Percentiles rank a stretch among this genome's conserved stretches.
Conservation (phyloP, 176 grass and related monocot species). For the Cymbopogon citratus region DNA sequence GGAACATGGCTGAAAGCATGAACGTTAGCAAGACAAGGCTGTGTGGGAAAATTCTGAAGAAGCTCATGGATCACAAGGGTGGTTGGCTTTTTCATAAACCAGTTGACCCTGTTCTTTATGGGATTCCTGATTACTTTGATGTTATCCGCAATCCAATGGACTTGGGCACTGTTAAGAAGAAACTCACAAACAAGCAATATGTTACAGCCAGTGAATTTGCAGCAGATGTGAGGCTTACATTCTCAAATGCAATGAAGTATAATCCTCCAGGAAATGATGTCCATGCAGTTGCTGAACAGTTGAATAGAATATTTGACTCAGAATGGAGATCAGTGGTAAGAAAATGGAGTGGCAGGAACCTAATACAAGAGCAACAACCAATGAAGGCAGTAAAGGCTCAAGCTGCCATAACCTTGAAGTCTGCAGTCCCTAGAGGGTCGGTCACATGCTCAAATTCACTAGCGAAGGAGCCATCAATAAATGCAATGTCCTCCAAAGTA, state of each 20-base stretch:
- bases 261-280: conserved; percentile 82
- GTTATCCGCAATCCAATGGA: conserved; percentile 82
- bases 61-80: conserved; percentile 61
- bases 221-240: conserved; percentile 69
- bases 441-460: conserved; percentile 23
- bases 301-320: conserved; percentile 55
- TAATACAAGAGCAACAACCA: conserved; percentile 1
- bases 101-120: conserved; percentile 61
- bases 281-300: conserved; percentile 58
- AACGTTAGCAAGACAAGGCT: conserved; percentile 48
- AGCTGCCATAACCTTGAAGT: not conserved
- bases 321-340: conserved; percentile 61
- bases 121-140: conserved; percentile 79
- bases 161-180: conserved; percentile 67
- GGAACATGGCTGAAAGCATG: conserved; percentile 42
- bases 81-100: conserved; percentile 75
- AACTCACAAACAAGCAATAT: conserved; percentile 56
- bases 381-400: conserved; percentile 23
- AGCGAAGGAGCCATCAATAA: conserved; percentile 27
- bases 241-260: conserved; percentile 87
- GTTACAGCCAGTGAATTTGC: conserved; percentile 44
- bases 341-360: conserved; percentile 41
- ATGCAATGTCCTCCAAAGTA: conserved; percentile 54
- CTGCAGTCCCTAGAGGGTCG: not conserved
- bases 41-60: conserved; percentile 52